A percentile compares a stretch with the other conserved stretches of the same genome.
Conservation (phyloP, 495 filamentous ascomycete species). For the Penicillium silybi region DNA sequence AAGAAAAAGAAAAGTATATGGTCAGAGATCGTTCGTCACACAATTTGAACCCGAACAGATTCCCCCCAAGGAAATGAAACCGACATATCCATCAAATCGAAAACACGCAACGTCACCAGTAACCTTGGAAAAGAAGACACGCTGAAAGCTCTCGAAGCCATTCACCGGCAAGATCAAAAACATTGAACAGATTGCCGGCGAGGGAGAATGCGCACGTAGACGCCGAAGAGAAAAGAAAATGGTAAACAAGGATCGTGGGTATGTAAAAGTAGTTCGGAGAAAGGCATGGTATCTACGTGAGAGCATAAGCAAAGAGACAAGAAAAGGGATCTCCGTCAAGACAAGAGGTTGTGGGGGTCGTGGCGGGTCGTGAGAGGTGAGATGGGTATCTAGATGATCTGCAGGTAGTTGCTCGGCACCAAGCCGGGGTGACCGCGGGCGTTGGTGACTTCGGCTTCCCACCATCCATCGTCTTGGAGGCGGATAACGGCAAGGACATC, state of each 20-base stretch:
- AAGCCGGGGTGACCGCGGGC: constrained; percentile 70
- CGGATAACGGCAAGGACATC: constrained; percentile 85
- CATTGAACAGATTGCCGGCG: neutral
- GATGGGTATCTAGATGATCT: constrained; percentile 45
- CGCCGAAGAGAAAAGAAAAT: constrained; percentile 9
- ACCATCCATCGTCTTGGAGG: constrained; percentile 98
- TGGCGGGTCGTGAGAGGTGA: constrained; percentile 26
- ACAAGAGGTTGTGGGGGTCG: constrained; percentile 14
- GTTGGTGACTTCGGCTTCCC: constrained; percentile 92
- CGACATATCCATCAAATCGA: neutral
- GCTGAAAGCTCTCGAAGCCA: constrained; percentile 8
- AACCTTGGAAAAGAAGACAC: constrained; percentile 3
- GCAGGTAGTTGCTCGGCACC: constrained; percentile 96
- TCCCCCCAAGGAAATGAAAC: constrained; percentile 8
- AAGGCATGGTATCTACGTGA: constrained; percentile 30
- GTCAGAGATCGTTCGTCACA: constrained; percentile 15
- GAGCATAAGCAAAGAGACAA: constrained; percentile 19
- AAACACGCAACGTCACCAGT: neutral
- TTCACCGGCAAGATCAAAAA: constrained; percentile 1
- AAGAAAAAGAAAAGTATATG: constrained; percentile 7
- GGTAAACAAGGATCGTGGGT: constrained; percentile 20
- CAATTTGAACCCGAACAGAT: constrained; percentile 21
- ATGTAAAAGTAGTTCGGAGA: constrained; percentile 17
- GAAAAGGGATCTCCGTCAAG: constrained; percentile 23
- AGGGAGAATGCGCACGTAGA: constrained; percentile 7